Percentiles rank a stretch among this genome's conserved stretches.
Conservation (phyloP, 2,329 filamentous ascomycete genomes). For the Leptographium galeiforme region DNA sequence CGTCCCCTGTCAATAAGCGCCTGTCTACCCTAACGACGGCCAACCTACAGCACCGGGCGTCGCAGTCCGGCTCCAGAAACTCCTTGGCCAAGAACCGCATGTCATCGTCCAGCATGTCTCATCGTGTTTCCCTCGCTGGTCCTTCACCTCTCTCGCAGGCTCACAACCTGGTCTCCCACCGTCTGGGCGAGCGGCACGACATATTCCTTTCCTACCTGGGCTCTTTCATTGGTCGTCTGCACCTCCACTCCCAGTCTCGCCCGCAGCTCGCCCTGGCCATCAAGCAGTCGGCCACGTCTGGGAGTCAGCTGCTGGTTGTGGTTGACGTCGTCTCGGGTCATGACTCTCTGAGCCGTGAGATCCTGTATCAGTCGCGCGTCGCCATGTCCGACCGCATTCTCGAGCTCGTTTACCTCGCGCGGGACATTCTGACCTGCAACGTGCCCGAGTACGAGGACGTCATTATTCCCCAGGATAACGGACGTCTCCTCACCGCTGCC, state of each 20-base stretch:
- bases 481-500: constrained; percentile 60
- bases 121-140: constrained; percentile 65
- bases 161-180: constrained; percentile 69
- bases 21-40: constrained; percentile 20
- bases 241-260: constrained; percentile 83
- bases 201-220: constrained; percentile 80
- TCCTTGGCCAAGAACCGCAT: constrained; percentile 24
- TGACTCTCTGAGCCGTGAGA: constrained; percentile 52
- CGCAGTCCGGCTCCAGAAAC: constrained; percentile 23
- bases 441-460: constrained; percentile 62
- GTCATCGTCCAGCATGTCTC: constrained; percentile 47
- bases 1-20: constrained; percentile 25
- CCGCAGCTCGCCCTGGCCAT: constrained; percentile 72
- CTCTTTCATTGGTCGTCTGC: constrained; percentile 79
- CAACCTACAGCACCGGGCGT: constrained; percentile 19
- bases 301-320: constrained; percentile 63
- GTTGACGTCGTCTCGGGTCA: constrained; percentile 73
- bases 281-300: constrained; percentile 70
- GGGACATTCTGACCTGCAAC: constrained; percentile 59
- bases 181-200: constrained; percentile 69
- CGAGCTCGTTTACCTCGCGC: constrained; percentile 67
- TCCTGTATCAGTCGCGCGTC: constrained; percentile 55
- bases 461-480: constrained; percentile 68
- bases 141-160: constrained; percentile 49
- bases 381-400: constrained; percentile 70